These are phyloP conservation scores for Rubia yunnanensis DNA, from an alignment of 257 asterid species.

Conservation along the genomic window DNA sequence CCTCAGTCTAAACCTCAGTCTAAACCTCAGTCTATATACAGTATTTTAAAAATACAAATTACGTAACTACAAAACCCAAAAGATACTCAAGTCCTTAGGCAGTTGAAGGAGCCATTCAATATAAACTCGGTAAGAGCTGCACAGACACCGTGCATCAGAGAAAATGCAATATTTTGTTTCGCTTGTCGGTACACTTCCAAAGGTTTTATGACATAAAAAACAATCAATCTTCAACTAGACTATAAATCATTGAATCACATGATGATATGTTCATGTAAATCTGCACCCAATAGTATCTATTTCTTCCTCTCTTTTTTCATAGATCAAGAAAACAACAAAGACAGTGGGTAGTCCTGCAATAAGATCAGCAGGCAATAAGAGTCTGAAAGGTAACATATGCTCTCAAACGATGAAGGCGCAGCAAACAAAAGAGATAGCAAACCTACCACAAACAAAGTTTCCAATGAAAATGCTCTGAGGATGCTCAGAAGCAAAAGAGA, in stretches of 20 bases:
- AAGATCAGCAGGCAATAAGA: constrained; percentile 7
- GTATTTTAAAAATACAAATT: no score
- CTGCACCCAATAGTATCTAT: constrained; percentile 40
- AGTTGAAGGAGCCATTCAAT: no score
- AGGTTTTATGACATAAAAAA: not conserved
- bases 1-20: no score
- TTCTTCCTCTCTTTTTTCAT: constrained; percentile 62
- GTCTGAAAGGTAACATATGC: not conserved
- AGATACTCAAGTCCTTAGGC: no score
- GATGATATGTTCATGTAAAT: not conserved
- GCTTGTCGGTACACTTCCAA: not conserved
- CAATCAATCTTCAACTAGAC: constrained; percentile 1
- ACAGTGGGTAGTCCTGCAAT: constrained; percentile 55
- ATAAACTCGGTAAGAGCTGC: not conserved
- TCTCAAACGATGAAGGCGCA: not conserved
- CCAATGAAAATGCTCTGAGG: constrained; percentile 59
- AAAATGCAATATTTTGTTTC: not conserved
- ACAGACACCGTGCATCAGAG: not conserved
- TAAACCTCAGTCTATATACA: no score
- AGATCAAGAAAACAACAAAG: constrained; percentile 43
- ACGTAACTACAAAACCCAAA: no score
- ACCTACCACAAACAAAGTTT: constrained; percentile 52
- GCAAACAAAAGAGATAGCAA: constrained; percentile 11
- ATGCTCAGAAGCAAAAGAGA: constrained; percentile 58
- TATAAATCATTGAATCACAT: not conserved